Conservation (phyloP, 441 rosid species). For the Metrosideros polymorpha region DNA sequence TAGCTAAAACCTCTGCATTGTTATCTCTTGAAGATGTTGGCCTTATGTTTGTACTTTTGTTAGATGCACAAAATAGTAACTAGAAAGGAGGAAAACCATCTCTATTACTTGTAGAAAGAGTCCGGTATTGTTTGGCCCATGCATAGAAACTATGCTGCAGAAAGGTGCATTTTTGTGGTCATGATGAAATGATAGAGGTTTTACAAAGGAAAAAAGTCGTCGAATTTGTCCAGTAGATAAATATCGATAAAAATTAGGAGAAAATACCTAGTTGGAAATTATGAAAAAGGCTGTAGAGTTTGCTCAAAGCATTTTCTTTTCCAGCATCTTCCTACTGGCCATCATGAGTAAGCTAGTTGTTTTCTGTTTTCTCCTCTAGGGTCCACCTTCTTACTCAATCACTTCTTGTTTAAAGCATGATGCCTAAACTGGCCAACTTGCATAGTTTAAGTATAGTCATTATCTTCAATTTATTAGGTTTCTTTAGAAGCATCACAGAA, state of each 20-base stretch:
- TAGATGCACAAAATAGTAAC: background rate
- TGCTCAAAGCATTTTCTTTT: background rate
- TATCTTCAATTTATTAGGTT: background rate
- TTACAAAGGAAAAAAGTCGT: background rate
- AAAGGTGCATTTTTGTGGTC: background rate
- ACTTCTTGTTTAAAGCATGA: background rate
- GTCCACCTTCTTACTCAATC: background rate
- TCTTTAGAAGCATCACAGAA: background rate
- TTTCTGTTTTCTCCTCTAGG: background rate
- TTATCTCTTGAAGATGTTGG: background rate
- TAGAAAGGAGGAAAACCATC: background rate
- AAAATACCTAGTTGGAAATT: background rate
- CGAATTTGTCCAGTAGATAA: background rate
- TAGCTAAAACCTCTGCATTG: background rate
- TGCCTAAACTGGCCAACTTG: background rate
- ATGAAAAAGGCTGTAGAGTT: background rate
- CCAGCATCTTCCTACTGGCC: background rate
- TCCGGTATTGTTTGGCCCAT: background rate
- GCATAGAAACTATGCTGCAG: background rate
- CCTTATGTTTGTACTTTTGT: background rate
- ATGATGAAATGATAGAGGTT: background rate
- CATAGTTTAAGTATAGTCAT: background rate
- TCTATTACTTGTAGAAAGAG: background rate
- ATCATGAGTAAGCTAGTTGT: background rate
- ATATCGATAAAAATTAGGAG: background rate